Evolutionary conservation across 495 filamentous ascomycete genomes (phyloP), one percentile per base, ranked within the genome.

Genomic region (Xylaria flabelliformis): DNA sequence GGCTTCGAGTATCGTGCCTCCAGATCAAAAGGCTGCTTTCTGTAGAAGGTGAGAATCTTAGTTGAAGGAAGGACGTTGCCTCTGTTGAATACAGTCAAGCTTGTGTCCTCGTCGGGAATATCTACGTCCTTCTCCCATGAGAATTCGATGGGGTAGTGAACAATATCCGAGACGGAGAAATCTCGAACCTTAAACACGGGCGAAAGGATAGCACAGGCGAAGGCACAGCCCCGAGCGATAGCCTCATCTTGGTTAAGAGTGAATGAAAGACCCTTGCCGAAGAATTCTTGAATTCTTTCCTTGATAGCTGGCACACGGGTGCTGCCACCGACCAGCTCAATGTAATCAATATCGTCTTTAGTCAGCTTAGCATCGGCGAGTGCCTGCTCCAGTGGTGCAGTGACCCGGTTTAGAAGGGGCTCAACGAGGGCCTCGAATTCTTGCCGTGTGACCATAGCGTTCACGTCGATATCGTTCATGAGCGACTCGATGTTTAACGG

Each of bases 1-100:
- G 94, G 92, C 75, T 97, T 91, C 56, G 92, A 90, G 79, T 98
- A 99, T 76, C 91, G 91, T 70, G 96, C 96, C 86, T 99, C 96
- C 26, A 99, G 88, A 77, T 98, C 94, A 83, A 99, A 99, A 4
- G 94, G 86, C 81, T 98, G 94, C 86, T 98, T 98, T 73, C 96
- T 92, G 88, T 98, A 98, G 88, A 98, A 99, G 36, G 96, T 99
- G 61, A 99, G 91, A 74, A 99, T 99, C 89, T 99, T 99, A 71
- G 96, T 99, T 7, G 96, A 98, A 63, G 96, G 96, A 87, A 99
- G 93, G 66, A 97, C 92, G 75, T 97, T 98, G 83, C 95, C 96
- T 81, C 91, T 94, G 89, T 94, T 95, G 86, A 99, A 99, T 76
- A 99, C 96, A 41, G 92, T 97, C 64, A 99, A 87, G 85, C 91